phyloP scores from a whole-genome alignment of 805 yeast species.

The Cyberlindnera subsufficiens region DNA sequence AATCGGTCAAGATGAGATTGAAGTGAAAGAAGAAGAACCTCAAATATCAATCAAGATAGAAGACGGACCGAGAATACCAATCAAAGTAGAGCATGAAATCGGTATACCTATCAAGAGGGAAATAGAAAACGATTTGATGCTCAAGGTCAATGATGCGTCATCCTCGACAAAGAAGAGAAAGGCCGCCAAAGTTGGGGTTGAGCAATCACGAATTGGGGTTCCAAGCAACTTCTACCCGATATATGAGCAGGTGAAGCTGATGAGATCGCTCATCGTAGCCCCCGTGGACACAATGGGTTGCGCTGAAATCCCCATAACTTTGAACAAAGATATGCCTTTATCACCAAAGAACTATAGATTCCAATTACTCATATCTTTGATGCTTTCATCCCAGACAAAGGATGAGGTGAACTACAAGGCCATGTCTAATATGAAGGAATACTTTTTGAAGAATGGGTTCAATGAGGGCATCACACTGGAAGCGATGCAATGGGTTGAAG shows the following conservation, averaged over 20 bases:
- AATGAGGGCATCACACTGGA: conserved; percentile 51
- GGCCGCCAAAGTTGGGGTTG: background rate
- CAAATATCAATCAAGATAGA: no score
- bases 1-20: conserved; percentile 1
- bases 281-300: conserved; percentile 93
- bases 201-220: background rate
- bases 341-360: conserved; percentile 44
- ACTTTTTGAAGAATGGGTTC: conserved; percentile 37
- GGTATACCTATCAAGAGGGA: no score
- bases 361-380: conserved; percentile 71
- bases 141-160: no score
- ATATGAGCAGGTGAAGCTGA: conserved; percentile 53
- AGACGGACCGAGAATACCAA: no score
- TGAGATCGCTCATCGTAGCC: conserved; percentile 62
- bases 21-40: conserved; percentile 4
- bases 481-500: conserved; percentile 45
- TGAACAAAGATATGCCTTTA: conserved; percentile 24
- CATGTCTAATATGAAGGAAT: conserved; percentile 51
- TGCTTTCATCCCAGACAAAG: conserved; percentile 89
- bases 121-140: no score
- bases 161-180: background rate
- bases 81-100: no score
- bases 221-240: conserved; percentile 50
- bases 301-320: conserved; percentile 45
- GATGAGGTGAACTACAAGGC: conserved; percentile 81